Percentiles rank a stretch among this genome's conserved stretches.
Evolutionary conservation across 805 yeast genomes (phyloP).

Genomic region (Wickerhamiella sorbophila): DNA sequence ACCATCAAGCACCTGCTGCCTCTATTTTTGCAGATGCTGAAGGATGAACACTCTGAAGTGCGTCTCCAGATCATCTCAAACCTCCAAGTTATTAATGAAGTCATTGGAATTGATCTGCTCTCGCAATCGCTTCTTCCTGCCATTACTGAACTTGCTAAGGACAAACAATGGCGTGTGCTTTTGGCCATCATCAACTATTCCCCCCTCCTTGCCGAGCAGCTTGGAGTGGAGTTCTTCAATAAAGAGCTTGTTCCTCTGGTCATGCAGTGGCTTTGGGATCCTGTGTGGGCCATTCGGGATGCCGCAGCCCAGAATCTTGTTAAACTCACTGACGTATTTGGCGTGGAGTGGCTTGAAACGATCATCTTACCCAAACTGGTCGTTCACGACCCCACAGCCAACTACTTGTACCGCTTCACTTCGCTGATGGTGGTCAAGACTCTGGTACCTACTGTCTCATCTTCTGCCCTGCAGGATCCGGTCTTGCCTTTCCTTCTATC

Average conservation of each 20-base stretch:
- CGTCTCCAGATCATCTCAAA: conserved; percentile 87
- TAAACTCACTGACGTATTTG: conserved; percentile 73
- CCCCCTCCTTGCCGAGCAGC: conserved; percentile 84
- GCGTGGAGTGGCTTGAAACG: conserved; percentile 81
- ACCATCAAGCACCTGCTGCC: conserved; percentile 77
- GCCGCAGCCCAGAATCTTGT: conserved; percentile 83
- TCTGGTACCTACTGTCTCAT: conserved; percentile 57
- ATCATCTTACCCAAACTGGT: conserved; percentile 71
- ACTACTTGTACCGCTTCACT: conserved; percentile 85
- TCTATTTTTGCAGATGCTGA: conserved; percentile 79
- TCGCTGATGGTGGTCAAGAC: conserved; percentile 78
- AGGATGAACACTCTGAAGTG: conserved; percentile 94
- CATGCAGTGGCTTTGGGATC: conserved; percentile 98
- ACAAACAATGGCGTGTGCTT: conserved; percentile 94
- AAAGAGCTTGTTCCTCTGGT: conserved; percentile 81
- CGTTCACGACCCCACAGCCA: conserved; percentile 37
- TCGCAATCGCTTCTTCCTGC: conserved; percentile 88
- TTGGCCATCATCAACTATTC: conserved; percentile 93
- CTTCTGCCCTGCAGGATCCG: conserved; percentile 41
- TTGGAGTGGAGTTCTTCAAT: conserved; percentile 87
- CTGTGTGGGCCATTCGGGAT: conserved; percentile 88
- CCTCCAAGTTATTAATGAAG: conserved; percentile 81
- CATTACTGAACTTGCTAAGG: conserved; percentile 88
- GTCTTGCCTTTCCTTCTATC: conserved; percentile 69
- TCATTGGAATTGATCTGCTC: conserved; percentile 77